Evolutionary conservation across 1,284 basidiomycete genomes (phyloP), one percentile per base, ranked within the genome.

Genomic region (Mycocalia duriaeana): DNA sequence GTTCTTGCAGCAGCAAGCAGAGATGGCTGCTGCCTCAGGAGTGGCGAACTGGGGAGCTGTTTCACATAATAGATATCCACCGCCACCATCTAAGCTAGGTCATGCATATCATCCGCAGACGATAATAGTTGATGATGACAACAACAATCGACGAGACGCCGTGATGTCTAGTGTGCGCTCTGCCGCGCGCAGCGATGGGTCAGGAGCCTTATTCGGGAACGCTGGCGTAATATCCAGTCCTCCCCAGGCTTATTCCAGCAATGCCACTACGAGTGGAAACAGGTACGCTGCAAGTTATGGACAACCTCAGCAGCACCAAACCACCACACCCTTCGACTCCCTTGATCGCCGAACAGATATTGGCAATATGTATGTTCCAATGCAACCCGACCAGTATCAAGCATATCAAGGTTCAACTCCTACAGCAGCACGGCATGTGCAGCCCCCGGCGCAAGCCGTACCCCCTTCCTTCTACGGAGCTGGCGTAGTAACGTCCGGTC

Each of bases 1-100:
- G 63, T 89, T 80, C 63, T 66, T 96, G 48, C 91, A 94, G 58
- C 91, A 95, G 63, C 93, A 95, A 62, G 93, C 91, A 1, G 91
- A 94, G 66, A 72, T 91, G 51, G 88, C 82, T 3, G 79, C 82
- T 18, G 68, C 78, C 0, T 75, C 78, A 26, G 82, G 83, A 2
- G 51, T 81, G 41, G 63, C 72, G 16, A 76, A 63, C 52, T 85
- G 85, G 85, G n/a, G n/a, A n/a, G 62, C 62, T 18, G 66, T 58
- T 18, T 46, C 60, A 9, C 62, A 64, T 34, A 57, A 53, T 42
- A 59, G 81, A 39, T 84, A 84, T 52, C 76, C 73, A 11, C 73
- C 82, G 9, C 81, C 77, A 2, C 77, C 81, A 3, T 85, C 82
- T n/a, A 84, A 81, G 57, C 64, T 90, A 35, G 76, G 82, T 28